These are phyloP conservation scores for Tuber magnatum DNA, from an alignment of 495 filamentous ascomycete species.

Conservation along the genomic window DNA sequence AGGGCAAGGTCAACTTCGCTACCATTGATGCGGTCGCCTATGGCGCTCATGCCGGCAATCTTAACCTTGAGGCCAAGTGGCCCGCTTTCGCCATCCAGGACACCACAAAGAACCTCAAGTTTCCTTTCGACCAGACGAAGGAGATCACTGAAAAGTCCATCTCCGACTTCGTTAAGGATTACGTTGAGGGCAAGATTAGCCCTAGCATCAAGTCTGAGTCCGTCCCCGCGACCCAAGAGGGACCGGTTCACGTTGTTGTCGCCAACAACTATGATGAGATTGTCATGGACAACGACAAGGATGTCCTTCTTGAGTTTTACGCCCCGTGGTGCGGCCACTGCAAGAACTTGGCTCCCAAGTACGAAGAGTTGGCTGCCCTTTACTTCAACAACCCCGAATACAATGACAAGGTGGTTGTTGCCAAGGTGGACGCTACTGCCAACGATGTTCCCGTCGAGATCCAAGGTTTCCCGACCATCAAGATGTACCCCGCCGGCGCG, in stretches of 20 bases:
- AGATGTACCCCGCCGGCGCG: conserved; percentile 84
- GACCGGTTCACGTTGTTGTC: conserved; percentile 79
- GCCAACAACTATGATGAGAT: conserved; percentile 90
- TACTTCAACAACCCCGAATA: conserved; percentile 65
- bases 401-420: conserved; percentile 77
- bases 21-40: conserved; percentile 95
- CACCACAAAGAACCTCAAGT: conserved; percentile 92
- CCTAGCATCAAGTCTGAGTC: conserved; percentile 98
- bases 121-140: conserved; percentile 80
- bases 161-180: conserved; percentile 78
- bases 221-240: conserved; percentile 90
- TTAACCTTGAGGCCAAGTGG: conserved; percentile 94
- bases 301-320: conserved; percentile 97
- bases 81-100: conserved; percentile 98
- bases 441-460: conserved; percentile 98
- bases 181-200: conserved; percentile 78
- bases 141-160: conserved; percentile 69
- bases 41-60: conserved; percentile 89
- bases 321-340: conserved; percentile 99
- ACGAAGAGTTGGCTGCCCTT: conserved; percentile 77
- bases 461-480: conserved; percentile 98
- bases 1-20: conserved; percentile 87
- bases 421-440: conserved; percentile 93
- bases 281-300: conserved; percentile 88
- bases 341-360: conserved; percentile 87